Base-by-base conservation (phyloP, 2,329 filamentous ascomycete species). In the Huntiella savannae region DNA sequence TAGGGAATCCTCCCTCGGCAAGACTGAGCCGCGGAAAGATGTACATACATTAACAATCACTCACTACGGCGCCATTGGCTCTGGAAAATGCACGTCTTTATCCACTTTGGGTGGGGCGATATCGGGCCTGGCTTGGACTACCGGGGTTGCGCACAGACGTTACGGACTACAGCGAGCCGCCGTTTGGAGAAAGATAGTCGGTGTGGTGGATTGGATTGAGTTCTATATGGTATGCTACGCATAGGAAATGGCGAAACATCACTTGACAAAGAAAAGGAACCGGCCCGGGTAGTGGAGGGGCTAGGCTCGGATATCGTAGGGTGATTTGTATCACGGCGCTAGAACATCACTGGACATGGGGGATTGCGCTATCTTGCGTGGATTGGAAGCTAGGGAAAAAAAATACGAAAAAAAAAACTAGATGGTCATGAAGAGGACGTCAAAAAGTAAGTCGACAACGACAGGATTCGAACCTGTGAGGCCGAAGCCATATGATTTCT, bases 381-480 rank as follows among this genome's bases (percentile, higher is more conserved):
- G 10, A 15, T 42, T 32, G 22, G 7, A 42, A 10, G 13, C 5
- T 32, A 33, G 12, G 4, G 7, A 16, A 32, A 15, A 16, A 43
- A 17, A 33, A 13, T 13, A n/a, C 12, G 8, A 10, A 11, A 16
- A 7, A 16, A 8, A 33, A 19, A 4, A 19, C 8, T 12, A 19
- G 40, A 12, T 15, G 28, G 40, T 13, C 4, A 43, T 1, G 19
- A 15, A 44, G n/a, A 22, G 4, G 40, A 37, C 22, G 2, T 22
- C 6, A 46, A 40, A 37, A 42, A 42, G 8, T 8, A 3, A 11
- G 1, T 15, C 40, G 40, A 47, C 40, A 47, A 43, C 40, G 46
- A 47, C 46, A 47, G 46, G 46, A 47, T 47, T 47, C 33, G 46
- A 46, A 46, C 45, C 45, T 41, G 37, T 46, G 45, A 37, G 45